Evolutionary conservation across 106 monocot species (phyloP).

Genomic region (Acorus calamus): DNA sequence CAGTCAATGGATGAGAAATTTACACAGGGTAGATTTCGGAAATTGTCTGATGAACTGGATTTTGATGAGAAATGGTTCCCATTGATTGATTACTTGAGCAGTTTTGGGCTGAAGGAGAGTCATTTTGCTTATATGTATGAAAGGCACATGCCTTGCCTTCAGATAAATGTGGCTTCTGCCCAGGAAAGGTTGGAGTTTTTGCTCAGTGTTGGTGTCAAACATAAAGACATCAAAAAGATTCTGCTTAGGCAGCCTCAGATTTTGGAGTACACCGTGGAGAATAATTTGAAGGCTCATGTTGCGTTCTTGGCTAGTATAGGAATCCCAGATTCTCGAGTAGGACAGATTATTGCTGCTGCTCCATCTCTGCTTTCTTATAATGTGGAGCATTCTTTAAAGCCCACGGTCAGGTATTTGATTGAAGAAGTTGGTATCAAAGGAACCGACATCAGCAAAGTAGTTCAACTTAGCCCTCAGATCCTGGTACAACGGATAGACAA

Average conservation of each 20-base stretch:
- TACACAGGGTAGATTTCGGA: constrained; percentile 41
- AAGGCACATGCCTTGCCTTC: constrained; percentile 83
- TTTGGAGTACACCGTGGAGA: constrained; percentile 76
- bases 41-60: constrained; percentile 67
- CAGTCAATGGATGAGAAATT: constrained; percentile 43
- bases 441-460: constrained; percentile 72
- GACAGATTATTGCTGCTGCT: constrained; percentile 68
- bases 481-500: constrained; percentile 76
- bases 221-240: constrained; percentile 61
- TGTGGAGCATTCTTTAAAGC: constrained; percentile 80
- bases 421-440: constrained; percentile 87
- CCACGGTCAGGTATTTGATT: constrained; percentile 73
- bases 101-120: constrained; percentile 78
- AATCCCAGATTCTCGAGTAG: constrained; percentile 62
- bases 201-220: constrained; percentile 68
- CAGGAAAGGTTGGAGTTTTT: constrained; percentile 73
- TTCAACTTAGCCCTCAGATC: constrained; percentile 92
- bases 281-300: constrained; percentile 79
- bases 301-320: constrained; percentile 64
- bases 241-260: constrained; percentile 92
- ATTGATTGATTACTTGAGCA: constrained; percentile 69
- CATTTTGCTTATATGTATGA: constrained; percentile 78
- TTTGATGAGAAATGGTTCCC: constrained; percentile 91
- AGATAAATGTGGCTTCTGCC: constrained; percentile 70
- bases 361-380: constrained; percentile 93